Base-by-base conservation (phyloP, 2,329 filamentous ascomycete genomes). In the Coniella vitis region DNA sequence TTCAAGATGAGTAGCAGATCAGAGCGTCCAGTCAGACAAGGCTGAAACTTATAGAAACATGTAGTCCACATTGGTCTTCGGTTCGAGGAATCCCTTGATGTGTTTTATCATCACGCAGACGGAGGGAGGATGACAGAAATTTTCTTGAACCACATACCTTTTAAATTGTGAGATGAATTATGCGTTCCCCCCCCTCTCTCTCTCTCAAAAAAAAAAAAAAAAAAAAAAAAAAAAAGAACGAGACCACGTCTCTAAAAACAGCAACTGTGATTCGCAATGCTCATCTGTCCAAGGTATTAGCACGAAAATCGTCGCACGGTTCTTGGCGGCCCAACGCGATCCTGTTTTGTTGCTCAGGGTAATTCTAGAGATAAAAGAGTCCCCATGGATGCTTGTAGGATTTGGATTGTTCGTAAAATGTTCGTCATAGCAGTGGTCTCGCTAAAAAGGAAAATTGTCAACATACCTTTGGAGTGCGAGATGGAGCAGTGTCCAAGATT, bases 51-150 rank as follows among this genome's bases (percentile, higher is more conserved):
- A 63, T 61, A 64, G 68, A 71, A 74, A 75, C 72, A 68, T 53
- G 56, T 67, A 72, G 68, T 82, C 78, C 71, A 82, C 78, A 82
- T 81, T 53, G 62, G 58, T 80, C 70, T 82, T 82, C 76, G 74
- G 78, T 68, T 79, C 76, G 78, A 82, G 78, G 78, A 82, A 82
- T 82, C 76, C 78, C 76, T 79, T 74, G 73, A 73, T 76, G 73
- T 78, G 68, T 67, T 72, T 72, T 72, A 70, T 72, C 78, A 82
- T 82, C 78, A 81, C 67, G 54, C 65, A 61, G 64, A 64, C 62
- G 47, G 55, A 61, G 55, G 48, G 38, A 35, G 38, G 47, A 31
- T 38, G 4, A 43, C 44, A 49, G 48, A 52, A 48, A 50, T 17
- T 34, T 4, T 45, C 46, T 48, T 48, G 12, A 54, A 13, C 39